A percentile compares a stretch with the other conserved stretches of the same genome.
Evolutionary conservation across 495 filamentous ascomycete species (phyloP).

Genomic region (Xylaria bambusicola): DNA sequence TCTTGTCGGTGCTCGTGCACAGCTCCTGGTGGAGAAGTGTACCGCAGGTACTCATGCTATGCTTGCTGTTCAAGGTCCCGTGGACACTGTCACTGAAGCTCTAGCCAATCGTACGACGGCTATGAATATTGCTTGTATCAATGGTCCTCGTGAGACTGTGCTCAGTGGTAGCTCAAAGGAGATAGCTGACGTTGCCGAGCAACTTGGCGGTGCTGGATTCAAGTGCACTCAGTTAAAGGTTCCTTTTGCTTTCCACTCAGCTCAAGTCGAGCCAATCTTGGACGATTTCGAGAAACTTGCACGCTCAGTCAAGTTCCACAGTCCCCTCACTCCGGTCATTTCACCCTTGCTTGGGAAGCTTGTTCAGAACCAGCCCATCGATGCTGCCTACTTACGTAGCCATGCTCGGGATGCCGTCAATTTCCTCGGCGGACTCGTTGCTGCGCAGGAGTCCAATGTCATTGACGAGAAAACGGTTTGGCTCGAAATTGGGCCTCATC

Average conservation of each 20-base stretch:
- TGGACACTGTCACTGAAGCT: slow-evolving; percentile 41
- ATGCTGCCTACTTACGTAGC: slow-evolving; percentile 61
- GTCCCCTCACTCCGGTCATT: slow-evolving; percentile 67
- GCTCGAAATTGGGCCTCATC: slow-evolving; percentile 71
- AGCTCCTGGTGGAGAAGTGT: slow-evolving; percentile 73
- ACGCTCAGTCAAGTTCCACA: slow-evolving; percentile 57
- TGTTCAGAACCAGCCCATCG: slow-evolving; percentile 57
- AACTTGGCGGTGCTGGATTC: slow-evolving; percentile 57
- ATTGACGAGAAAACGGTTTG: slow-evolving; percentile 59
- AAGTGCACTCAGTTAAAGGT: slow-evolving; percentile 72
- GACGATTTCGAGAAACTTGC: slow-evolving; percentile 64
- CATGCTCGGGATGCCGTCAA: slow-evolving; percentile 75
- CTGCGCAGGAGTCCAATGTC: slow-evolving; percentile 49
- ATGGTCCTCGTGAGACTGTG: slow-evolving; percentile 62
- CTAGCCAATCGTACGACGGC: slow-evolving; percentile 35
- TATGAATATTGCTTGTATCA: slow-evolving; percentile 61
- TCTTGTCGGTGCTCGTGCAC: slow-evolving; percentile 75
- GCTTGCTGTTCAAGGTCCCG: slow-evolving; percentile 58
- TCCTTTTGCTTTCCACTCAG: slow-evolving; percentile 80
- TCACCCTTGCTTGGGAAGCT: slow-evolving; percentile 68
- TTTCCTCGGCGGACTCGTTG: slow-evolving; percentile 64
- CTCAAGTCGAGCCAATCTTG: slow-evolving; percentile 76
- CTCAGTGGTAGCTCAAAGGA: slow-evolving; percentile 54
- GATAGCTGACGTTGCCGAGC: slow-evolving; percentile 60
- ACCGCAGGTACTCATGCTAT: slow-evolving; percentile 69